phyloP scores from a whole-genome alignment of 1,284 basidiomycete genomes.

The Psilocybe mexicana region DNA sequence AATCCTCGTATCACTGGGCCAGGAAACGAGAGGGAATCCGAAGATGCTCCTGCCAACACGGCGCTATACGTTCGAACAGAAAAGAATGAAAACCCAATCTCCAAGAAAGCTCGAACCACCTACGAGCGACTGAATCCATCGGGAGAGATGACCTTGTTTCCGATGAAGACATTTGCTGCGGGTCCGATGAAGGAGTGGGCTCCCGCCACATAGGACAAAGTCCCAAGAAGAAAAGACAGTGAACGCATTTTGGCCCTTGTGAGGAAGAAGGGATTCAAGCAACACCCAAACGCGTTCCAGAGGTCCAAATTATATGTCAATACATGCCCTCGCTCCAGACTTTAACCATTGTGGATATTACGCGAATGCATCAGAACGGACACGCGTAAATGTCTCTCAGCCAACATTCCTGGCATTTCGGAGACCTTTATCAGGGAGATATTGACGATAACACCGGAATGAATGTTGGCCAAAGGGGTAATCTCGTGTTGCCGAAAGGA shows the following conservation, averaged over 20 bases:
- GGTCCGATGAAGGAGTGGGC: conserved; percentile 8
- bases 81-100: background rate
- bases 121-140: conserved; percentile 8
- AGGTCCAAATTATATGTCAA: background rate
- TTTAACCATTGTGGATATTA: background rate
- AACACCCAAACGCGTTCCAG: background rate
- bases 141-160: conserved; percentile 5
- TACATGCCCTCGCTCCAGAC: too few relatives aligned
- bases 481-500: background rate
- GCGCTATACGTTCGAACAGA: conserved; percentile 17
- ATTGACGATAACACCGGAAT: background rate
- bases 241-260: conserved; percentile 8
- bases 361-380: background rate
- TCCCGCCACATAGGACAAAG: conserved; percentile 4
- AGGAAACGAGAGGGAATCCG: conserved; percentile 27
- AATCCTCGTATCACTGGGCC: conserved; percentile 33
- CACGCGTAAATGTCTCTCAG: background rate
- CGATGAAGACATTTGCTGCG: conserved; percentile 1
- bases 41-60: conserved; percentile 26
- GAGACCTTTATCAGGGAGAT: background rate
- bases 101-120: background rate
- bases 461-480: background rate
- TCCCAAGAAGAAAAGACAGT: conserved; percentile 5
- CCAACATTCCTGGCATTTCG: background rate
- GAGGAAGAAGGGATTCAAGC: background rate